Evolutionary conservation across 1,284 basidiomycete species (phyloP).

Genomic region (Fereydounia khargensis): DNA sequence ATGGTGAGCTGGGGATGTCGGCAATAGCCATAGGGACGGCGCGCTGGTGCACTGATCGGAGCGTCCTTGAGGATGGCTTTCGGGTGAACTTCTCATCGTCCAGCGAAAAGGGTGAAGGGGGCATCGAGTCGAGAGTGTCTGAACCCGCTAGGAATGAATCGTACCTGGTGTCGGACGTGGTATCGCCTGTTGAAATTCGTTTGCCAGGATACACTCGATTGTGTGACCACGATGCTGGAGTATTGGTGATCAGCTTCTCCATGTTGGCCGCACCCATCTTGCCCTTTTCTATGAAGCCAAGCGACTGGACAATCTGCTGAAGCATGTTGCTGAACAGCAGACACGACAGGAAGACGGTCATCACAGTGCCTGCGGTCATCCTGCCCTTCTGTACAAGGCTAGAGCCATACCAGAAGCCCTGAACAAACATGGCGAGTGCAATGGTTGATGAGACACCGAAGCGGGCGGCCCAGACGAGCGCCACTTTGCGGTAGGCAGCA

Average conservation of each 20-base stretch:
- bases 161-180: too few species aligned
- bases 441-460: slow-evolving; percentile 68
- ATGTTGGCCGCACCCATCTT: slow-evolving; percentile 78
- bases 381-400: slow-evolving; percentile 76
- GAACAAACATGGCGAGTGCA: slow-evolving; percentile 88
- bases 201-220: neutral
- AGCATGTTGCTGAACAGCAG: slow-evolving; percentile 81
- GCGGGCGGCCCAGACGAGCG: slow-evolving; percentile 74
- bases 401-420: slow-evolving; percentile 93
- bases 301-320: slow-evolving; percentile 78
- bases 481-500: slow-evolving; percentile 61
- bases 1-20: slow-evolving; percentile 15
- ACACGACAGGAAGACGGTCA: slow-evolving; percentile 95
- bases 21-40: slow-evolving; percentile 38
- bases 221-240: too few species aligned
- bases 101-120: slow-evolving; percentile 2
- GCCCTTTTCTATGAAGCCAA: slow-evolving; percentile 77
- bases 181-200: neutral
- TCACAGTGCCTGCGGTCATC: slow-evolving; percentile 72
- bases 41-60: neutral
- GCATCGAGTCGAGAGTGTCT: slow-evolving; percentile 1
- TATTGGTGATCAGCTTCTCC: slow-evolving; percentile 63
- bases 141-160: too few species aligned
- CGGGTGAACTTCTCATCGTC: slow-evolving; percentile 4
- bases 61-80: neutral